Conservation (phyloP, 768 basidiomycete species). For the Boletus coccyginus region DNA sequence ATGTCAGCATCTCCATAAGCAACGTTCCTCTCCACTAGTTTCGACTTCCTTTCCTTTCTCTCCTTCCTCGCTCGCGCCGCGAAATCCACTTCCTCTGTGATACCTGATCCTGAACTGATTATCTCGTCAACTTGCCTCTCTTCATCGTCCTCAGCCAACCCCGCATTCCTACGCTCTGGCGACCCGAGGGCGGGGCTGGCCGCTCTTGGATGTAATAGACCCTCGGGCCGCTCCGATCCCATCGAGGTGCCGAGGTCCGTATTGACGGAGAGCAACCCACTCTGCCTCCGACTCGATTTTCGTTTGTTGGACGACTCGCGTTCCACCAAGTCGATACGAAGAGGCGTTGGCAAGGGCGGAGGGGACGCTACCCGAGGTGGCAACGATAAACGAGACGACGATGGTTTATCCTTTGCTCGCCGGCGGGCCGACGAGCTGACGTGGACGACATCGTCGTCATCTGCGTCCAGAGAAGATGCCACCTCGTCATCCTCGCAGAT, state of each 20-base stretch:
- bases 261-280: constrained; percentile 52
- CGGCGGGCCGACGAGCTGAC: constrained; percentile 39
- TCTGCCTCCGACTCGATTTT: constrained; percentile 36
- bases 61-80: constrained; percentile 41
- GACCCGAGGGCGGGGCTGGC: constrained; percentile 70
- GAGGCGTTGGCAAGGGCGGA: constrained; percentile 33
- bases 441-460: constrained; percentile 39
- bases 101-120: constrained; percentile 12
- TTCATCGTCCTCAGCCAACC: constrained; percentile 54
- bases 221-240: constrained; percentile 29
- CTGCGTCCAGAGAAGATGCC: constrained; percentile 38
- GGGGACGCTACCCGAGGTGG: constrained; percentile 44
- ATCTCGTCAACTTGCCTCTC: constrained; percentile 41
- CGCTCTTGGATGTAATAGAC: constrained; percentile 48
- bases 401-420: constrained; percentile 47
- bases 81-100: constrained; percentile 16
- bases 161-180: constrained; percentile 53
- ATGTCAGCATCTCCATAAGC: constrained; percentile 23
- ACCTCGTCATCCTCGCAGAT: constrained; percentile 70
- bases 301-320: constrained; percentile 31
- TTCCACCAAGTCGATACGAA: constrained; percentile 35
- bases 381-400: constrained; percentile 47
- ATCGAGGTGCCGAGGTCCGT: constrained; percentile 26
- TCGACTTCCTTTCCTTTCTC: constrained; percentile 34
- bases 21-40: constrained; percentile 16